Percentiles rank a stretch among this genome's conserved stretches.
These are phyloP conservation scores for Boletus semigastroideus DNA, from an alignment of 1,284 basidiomycete species.

Conservation along the genomic window DNA sequence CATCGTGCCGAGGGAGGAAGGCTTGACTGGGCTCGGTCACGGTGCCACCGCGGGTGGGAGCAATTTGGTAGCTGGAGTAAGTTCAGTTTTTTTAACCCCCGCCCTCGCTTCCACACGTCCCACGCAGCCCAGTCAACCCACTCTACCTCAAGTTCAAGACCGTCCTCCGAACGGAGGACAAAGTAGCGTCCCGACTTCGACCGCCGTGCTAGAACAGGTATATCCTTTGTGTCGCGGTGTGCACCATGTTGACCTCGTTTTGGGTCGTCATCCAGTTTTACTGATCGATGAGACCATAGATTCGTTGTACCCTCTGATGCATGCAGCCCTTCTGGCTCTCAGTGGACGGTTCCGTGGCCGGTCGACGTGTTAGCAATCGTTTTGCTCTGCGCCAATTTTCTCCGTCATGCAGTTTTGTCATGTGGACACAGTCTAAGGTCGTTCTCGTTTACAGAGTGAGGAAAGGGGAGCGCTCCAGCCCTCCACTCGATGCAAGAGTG, in stretches of 20 bases:
- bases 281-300: slow-evolving; percentile 10
- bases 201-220: slow-evolving; percentile 24
- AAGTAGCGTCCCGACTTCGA: slow-evolving; percentile 11
- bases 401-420: neutral
- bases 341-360: neutral
- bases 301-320: slow-evolving; percentile 3
- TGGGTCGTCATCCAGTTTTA: slow-evolving; percentile 20
- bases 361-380: neutral
- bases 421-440: neutral
- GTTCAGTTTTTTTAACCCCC: neutral
- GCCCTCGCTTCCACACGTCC: neutral
- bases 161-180: slow-evolving; percentile 21
- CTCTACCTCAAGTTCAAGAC: slow-evolving; percentile 27
- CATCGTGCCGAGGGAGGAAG: slow-evolving; percentile 84
- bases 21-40: slow-evolving; percentile 24
- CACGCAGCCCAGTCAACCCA: slow-evolving; percentile 24
- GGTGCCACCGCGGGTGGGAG: slow-evolving; percentile 11
- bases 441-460: neutral
- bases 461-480: neutral
- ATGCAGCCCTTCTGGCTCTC: neutral
- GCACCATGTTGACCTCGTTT: neutral
- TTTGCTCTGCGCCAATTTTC: neutral
- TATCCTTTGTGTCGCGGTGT: neutral
- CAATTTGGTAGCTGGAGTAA: slow-evolving; percentile 27
- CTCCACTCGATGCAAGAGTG: neutral